Conservation (phyloP, 169 alveolate species). For the Plasmodium coatneyi region DNA sequence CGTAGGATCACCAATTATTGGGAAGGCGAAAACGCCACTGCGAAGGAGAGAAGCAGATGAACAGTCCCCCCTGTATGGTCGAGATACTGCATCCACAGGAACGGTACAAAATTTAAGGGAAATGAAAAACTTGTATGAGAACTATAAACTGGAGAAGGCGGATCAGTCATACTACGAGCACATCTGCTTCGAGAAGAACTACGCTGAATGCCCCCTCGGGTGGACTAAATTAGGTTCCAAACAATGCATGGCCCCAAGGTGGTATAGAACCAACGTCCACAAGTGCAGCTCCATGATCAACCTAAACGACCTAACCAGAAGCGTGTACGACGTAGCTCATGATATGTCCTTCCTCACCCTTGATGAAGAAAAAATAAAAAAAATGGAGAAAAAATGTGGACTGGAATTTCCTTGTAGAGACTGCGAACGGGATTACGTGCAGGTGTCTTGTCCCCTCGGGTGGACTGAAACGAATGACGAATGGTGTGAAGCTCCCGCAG, state of each 20-base stretch:
- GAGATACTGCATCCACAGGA: neutral
- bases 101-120: neutral
- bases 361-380: neutral
- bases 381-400: slow-evolving; percentile 11
- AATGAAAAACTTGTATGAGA: slow-evolving; percentile 21
- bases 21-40: neutral
- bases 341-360: slow-evolving; percentile 63
- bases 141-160: slow-evolving; percentile 11
- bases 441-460: slow-evolving; percentile 82
- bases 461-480: slow-evolving; percentile 77
- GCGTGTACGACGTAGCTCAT: slow-evolving; percentile 52
- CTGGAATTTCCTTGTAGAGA: slow-evolving; percentile 35
- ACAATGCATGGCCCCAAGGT: slow-evolving; percentile 39
- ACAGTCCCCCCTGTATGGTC: neutral
- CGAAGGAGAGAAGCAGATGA: neutral
- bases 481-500: slow-evolving; percentile 71
- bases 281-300: slow-evolving; percentile 66
- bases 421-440: slow-evolving; percentile 77
- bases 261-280: slow-evolving; percentile 15
- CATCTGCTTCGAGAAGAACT: slow-evolving; percentile 31
- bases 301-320: slow-evolving; percentile 34
- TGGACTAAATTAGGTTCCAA: slow-evolving; percentile 34
- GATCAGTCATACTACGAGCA: slow-evolving; percentile 10
- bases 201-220: slow-evolving; percentile 39
- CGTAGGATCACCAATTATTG: neutral